Evolutionary conservation across 495 filamentous ascomycete species (phyloP).

Genomic region (Neurospora sp.): DNA sequence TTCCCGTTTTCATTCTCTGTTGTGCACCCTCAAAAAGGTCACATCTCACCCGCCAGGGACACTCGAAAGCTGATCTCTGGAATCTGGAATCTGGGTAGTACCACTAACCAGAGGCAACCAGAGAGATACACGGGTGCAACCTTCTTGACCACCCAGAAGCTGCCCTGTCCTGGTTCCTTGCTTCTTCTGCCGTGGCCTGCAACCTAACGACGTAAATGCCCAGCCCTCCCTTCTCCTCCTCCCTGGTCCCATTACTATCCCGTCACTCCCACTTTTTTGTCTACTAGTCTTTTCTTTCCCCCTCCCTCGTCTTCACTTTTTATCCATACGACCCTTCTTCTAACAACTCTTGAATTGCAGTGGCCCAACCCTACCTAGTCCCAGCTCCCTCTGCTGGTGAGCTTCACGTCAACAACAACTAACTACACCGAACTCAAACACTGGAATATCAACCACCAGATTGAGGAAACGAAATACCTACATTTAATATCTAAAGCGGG

Average conservation of each 20-base stretch:
- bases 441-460: background rate
- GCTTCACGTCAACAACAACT: background rate
- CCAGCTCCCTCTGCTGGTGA: background rate
- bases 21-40: background rate
- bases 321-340: background rate
- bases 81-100: background rate
- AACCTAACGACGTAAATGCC: background rate
- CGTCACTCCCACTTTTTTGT: background rate
- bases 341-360: background rate
- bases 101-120: background rate
- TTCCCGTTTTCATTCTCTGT: background rate
- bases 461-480: background rate
- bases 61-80: background rate
- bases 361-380: background rate
- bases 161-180: background rate
- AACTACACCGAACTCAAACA: background rate
- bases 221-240: background rate
- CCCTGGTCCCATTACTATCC: background rate
- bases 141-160: background rate
- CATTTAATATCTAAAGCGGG: constrained; percentile 2
- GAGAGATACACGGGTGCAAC: background rate
- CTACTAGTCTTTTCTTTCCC: background rate
- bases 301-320: background rate
- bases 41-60: background rate
- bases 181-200: background rate